Conservation (phyloP, 2,329 filamentous ascomycete genomes). For the Aureobasidium sp. region DNA sequence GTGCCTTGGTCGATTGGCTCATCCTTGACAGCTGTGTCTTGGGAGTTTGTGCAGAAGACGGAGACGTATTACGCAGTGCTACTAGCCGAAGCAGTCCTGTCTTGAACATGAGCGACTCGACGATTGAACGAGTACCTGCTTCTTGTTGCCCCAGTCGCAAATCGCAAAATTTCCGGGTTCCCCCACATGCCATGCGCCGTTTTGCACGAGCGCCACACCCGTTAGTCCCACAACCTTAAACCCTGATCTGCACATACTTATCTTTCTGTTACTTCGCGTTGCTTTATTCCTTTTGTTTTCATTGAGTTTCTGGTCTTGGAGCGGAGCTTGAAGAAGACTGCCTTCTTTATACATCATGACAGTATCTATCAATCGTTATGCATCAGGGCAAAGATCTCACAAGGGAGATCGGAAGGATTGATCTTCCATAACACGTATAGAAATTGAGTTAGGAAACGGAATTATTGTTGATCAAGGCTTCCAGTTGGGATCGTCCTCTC, state of each 20-base stretch:
- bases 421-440: not conserved
- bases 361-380: too few species aligned
- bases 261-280: not conserved
- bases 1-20: not conserved
- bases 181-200: not conserved
- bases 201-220: not conserved
- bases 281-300: not conserved
- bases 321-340: not conserved
- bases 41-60: not conserved
- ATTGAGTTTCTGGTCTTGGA: not conserved
- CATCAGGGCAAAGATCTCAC: too few species aligned
- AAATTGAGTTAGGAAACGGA: not conserved
- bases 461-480: not conserved
- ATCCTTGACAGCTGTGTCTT: not conserved
- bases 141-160: not conserved
- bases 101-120: not conserved
- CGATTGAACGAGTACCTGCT: not conserved
- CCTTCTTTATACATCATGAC: too few species aligned
- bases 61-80: not conserved
- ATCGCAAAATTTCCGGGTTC: not conserved
- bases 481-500: constrained; percentile 8
- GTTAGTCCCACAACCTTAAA: not conserved
- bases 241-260: not conserved
- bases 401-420: too few species aligned
- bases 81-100: not conserved